A percentile compares a stretch with the other conserved stretches of the same genome.
phyloP scores from a whole-genome alignment of 2,329 filamentous ascomycete genomes.

The Colletotrichum spinosum region DNA sequence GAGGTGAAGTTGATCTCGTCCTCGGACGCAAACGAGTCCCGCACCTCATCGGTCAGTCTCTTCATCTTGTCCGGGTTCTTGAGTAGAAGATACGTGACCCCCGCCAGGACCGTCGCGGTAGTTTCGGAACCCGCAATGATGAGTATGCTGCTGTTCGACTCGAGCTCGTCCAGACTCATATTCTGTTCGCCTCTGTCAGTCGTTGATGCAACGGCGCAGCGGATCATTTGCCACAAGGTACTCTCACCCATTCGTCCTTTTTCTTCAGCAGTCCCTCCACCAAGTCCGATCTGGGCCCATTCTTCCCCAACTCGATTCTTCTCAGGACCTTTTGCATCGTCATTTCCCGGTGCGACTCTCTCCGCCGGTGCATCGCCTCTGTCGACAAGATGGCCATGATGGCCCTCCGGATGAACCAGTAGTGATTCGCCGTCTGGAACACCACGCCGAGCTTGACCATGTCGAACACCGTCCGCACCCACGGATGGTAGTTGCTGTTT shows the following conservation, averaged over 20 bases:
- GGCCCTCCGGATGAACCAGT: neutral
- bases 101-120: slow-evolving; percentile 47
- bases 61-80: slow-evolving; percentile 45
- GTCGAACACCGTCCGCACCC: slow-evolving; percentile 25
- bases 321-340: slow-evolving; percentile 30
- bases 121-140: slow-evolving; percentile 49
- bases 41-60: slow-evolving; percentile 52
- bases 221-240: neutral
- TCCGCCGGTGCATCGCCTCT: slow-evolving; percentile 1
- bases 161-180: slow-evolving; percentile 31
- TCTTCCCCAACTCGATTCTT: slow-evolving; percentile 34
- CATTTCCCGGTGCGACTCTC: slow-evolving; percentile 1
- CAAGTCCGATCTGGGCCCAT: slow-evolving; percentile 24
- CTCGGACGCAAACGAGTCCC: slow-evolving; percentile 46
- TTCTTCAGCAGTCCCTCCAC: slow-evolving; percentile 37
- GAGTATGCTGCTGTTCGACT: slow-evolving; percentile 34
- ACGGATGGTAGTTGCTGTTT: slow-evolving; percentile 34
- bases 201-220: neutral
- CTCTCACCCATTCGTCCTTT: slow-evolving; percentile 35
- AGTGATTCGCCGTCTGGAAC: slow-evolving; percentile 28
- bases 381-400: slow-evolving; percentile 24
- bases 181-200: slow-evolving; percentile 37
- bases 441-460: slow-evolving; percentile 9
- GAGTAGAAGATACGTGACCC: slow-evolving; percentile 43
- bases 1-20: slow-evolving; percentile 51